Conservation (phyloP, 257 asterid species). For the Nicotiana noctiflora region DNA sequence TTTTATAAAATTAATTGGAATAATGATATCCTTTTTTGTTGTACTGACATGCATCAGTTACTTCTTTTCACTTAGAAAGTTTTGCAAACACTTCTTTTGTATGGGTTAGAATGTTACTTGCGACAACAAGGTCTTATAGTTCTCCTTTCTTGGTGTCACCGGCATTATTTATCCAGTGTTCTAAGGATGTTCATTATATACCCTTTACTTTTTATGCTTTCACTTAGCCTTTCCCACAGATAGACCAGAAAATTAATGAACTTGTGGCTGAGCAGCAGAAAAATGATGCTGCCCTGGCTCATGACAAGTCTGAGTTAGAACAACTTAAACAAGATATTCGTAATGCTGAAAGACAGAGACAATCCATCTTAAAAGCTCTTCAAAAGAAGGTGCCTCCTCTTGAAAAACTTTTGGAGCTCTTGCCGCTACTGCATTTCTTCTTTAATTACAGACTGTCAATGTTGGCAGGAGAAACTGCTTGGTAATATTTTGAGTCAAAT, state of each 20-base stretch:
- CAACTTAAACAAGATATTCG: slow-evolving; percentile 75
- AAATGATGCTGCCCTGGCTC: slow-evolving; percentile 92
- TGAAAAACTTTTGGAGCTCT: background rate
- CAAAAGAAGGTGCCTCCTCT: slow-evolving; percentile 67
- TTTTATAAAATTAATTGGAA: background rate
- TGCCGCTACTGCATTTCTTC: slow-evolving; percentile 1
- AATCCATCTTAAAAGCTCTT: slow-evolving; percentile 66
- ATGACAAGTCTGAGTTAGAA: slow-evolving; percentile 75
- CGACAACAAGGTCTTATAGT: background rate
- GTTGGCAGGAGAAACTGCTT: slow-evolving; percentile 76
- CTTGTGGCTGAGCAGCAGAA: slow-evolving; percentile 95
- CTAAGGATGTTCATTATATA: background rate
- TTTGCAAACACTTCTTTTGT: background rate
- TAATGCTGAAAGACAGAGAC: slow-evolving; percentile 77
- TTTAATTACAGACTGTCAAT: background rate
- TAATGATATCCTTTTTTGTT: background rate
- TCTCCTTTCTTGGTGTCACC: background rate
- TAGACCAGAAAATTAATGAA: slow-evolving; percentile 84
- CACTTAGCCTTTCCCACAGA: slow-evolving; percentile 66
- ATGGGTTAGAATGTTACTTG: background rate
- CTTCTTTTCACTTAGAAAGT: background rate
- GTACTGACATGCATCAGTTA: background rate
- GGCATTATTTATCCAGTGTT: background rate
- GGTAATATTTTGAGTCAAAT: slow-evolving; percentile 70
- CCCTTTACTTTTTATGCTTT: slow-evolving; percentile 31